phyloP scores from a whole-genome alignment of 2,329 filamentous ascomycete genomes.

The Fusarium sp. region DNA sequence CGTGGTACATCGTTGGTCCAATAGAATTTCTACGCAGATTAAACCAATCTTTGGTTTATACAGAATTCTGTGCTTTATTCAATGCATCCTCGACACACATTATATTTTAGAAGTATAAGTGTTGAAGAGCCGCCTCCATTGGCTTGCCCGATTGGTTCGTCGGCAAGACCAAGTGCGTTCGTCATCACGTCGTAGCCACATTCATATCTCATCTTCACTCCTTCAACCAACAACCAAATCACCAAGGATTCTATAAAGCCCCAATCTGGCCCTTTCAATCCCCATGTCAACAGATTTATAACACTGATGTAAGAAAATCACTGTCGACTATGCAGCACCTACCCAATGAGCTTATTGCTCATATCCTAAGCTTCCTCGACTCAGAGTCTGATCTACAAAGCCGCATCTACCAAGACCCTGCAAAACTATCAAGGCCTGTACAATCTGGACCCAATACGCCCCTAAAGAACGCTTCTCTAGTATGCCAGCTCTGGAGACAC shows the following conservation, averaged over 20 bases:
- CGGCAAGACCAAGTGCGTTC: neutral
- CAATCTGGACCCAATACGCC: slow-evolving; percentile 29
- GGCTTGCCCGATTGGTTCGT: no score
- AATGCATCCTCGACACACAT: no score
- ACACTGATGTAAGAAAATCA: neutral
- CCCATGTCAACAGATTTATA: neutral
- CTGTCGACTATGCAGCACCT: slow-evolving; percentile 52
- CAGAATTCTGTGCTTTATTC: no score
- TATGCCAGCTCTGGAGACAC: slow-evolving; percentile 64
- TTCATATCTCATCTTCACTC: neutral
- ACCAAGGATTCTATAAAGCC: neutral
- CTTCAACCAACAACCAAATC: neutral
- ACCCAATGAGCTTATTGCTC: slow-evolving; percentile 70
- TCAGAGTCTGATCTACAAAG: slow-evolving; percentile 59
- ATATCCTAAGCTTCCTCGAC: slow-evolving; percentile 67
- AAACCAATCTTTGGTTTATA: no score
- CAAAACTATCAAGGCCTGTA: slow-evolving; percentile 53
- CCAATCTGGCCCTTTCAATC: neutral
- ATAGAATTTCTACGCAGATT: no score
- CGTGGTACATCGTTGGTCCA: no score
- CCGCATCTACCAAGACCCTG: slow-evolving; percentile 59
- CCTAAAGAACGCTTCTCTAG: slow-evolving; percentile 68
- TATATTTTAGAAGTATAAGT: no score
- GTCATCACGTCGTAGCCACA: slow-evolving; percentile 21
- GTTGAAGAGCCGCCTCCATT: no score